Base-by-base conservation (phyloP, 2,329 filamentous ascomycete species). In the Colletotrichum coccodes region DNA sequence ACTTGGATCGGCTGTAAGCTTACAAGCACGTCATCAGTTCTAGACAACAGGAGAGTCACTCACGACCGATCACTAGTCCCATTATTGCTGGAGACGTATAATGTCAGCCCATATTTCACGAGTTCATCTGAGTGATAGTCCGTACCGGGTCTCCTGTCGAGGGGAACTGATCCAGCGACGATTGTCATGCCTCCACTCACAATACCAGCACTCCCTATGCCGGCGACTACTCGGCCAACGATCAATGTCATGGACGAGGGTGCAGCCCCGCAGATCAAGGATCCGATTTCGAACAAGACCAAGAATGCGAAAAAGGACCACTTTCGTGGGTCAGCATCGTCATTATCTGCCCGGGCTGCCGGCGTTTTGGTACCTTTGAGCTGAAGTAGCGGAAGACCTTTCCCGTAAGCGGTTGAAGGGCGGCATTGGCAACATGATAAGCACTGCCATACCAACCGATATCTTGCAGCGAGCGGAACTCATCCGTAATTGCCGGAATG, bases 181-280 rank as follows among this genome's bases (percentile, higher is more conserved):
- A 81, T 77, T 12, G 77, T 78, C 18, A 80, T 67, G 16, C 75
- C 75, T 36, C 78, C 78, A 40, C 77, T 79, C 28, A 81, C 80
- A 3, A 87, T 75, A 2, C 81, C 85, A 16, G 84, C 79, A 7
- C 78, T 78, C 3, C 85, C 86, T 2, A 81, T 74, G 0, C 86
- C 86, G 0, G 85, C 82, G 12, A 87, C 72, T 0, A 83, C 84
- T 42, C 86, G 77, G 1, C 86, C 86, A 4, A 84, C 73, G 59
- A 87, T 87, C 46, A 88, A 77, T 76, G 83, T 82, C 1, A 75
- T 75, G 0, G 82, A 83, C 30, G 77, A 83, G 0, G 75, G 78
- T 1, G 85, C 83, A 72, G 81, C 40, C 72, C 73, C 86, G 64
- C 86, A 87, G 16, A 88, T 77, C 2, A 86, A 71, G 23, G 80